Evolutionary conservation across 148 eudicot genomes (phyloP).

Genomic region (Hydrangea macrophylla): DNA sequence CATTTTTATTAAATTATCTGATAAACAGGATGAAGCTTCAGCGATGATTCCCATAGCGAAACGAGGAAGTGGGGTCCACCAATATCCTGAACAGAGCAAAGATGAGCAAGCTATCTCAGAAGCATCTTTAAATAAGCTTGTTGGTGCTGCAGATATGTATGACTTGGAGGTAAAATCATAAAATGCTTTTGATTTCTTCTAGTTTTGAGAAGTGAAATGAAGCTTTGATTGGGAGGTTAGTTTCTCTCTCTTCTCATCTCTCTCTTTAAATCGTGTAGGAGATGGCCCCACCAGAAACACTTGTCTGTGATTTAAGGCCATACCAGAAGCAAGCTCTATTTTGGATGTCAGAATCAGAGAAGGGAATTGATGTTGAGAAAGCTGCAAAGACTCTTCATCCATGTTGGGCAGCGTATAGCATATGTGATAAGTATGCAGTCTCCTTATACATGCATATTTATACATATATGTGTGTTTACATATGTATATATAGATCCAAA

Average conservation of each 20-base stretch:
- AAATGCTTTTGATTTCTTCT: not conserved
- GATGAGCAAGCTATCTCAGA: slow-evolving; percentile 56
- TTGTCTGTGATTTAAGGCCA: slow-evolving; percentile 56
- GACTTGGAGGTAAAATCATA: slow-evolving; percentile 45
- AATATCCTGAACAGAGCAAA: slow-evolving; percentile 23
- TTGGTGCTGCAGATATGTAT: slow-evolving; percentile 57
- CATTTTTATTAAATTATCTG: not conserved
- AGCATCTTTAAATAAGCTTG: slow-evolving; percentile 59
- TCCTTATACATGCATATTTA: too few relatives aligned
- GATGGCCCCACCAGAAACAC: slow-evolving; percentile 59
- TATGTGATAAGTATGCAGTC: slow-evolving; percentile 48
- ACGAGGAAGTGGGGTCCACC: slow-evolving; percentile 29
- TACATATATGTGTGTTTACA: too few relatives aligned
- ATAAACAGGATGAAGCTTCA: slow-evolving; percentile 35
- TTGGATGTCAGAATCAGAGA: slow-evolving; percentile 61
- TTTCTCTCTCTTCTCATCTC: not conserved
- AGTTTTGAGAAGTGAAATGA: not conserved
- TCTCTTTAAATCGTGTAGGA: slow-evolving; percentile 30
- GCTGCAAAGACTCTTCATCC: slow-evolving; percentile 68
- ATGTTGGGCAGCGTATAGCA: slow-evolving; percentile 61
- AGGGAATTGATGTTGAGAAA: slow-evolving; percentile 41
- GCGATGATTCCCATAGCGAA: slow-evolving; percentile 31
- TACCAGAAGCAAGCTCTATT: slow-evolving; percentile 76
- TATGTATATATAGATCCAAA: not conserved
- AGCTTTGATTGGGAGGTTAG: not conserved